phyloP scores from a whole-genome alignment of 495 filamentous ascomycete genomes.

The Xylaria curta region DNA sequence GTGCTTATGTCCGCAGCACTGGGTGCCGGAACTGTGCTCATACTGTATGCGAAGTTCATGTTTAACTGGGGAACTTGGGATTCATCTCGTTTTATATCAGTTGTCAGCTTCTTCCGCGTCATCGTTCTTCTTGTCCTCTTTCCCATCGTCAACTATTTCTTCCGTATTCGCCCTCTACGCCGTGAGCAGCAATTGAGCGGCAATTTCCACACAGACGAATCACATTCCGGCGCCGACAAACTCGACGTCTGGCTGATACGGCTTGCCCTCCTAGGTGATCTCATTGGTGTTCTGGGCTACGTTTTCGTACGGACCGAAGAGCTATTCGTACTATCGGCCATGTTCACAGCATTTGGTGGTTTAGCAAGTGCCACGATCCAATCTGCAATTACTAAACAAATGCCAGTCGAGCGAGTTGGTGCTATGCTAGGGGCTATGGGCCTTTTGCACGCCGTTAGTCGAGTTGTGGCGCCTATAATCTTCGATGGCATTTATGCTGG shows the following conservation, averaged over 20 bases:
- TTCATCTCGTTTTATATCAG: conserved; percentile 75
- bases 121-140: conserved; percentile 74
- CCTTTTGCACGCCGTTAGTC: conserved; percentile 79
- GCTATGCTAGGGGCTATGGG: conserved; percentile 87
- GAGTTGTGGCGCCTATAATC: conserved; percentile 77
- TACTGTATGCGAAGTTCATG: conserved; percentile 78
- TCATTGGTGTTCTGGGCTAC: conserved; percentile 77
- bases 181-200: conserved; percentile 41
- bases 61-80: conserved; percentile 85
- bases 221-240: conserved; percentile 72
- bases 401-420: conserved; percentile 79
- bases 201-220: conserved; percentile 40
- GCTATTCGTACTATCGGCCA: conserved; percentile 69
- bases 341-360: conserved; percentile 77
- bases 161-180: conserved; percentile 60
- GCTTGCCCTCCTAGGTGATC: conserved; percentile 76
- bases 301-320: conserved; percentile 61
- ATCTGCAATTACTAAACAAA: conserved; percentile 85
- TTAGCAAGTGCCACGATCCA: conserved; percentile 85
- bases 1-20: conserved; percentile 81
- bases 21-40: conserved; percentile 75
- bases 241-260: conserved; percentile 83
- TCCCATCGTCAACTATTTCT: conserved; percentile 71
- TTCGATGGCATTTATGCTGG: conserved; percentile 85
- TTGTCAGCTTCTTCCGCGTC: conserved; percentile 77